A percentile compares a stretch with the other conserved stretches of the same genome.
Conservation (phyloP, 2,329 filamentous ascomycete genomes). For the Macrophomina tecta region DNA sequence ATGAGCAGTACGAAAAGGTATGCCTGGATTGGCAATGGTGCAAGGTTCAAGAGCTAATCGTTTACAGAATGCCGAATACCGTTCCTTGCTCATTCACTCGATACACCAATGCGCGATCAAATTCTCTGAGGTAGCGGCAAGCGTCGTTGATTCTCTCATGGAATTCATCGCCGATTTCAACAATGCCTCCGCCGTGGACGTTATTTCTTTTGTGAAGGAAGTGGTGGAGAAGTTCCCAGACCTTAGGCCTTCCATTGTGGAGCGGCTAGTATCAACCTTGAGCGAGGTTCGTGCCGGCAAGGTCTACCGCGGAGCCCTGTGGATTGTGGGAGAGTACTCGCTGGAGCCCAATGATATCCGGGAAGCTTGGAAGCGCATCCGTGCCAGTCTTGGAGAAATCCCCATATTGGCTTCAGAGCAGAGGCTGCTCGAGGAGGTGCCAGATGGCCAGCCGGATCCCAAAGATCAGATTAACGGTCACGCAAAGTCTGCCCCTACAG, state of each 20-base stretch:
- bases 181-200: conserved; percentile 93
- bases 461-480: conserved; percentile 80
- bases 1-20: conserved; percentile 94
- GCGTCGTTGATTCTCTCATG: conserved; percentile 96
- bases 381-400: conserved; percentile 92
- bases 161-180: conserved; percentile 99
- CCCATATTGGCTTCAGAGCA: conserved; percentile 96
- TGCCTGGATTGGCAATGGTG: background rate
- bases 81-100: conserved; percentile 91
- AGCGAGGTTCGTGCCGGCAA: conserved; percentile 95
- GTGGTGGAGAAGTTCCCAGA: conserved; percentile 98
- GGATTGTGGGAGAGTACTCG: conserved; percentile 98
- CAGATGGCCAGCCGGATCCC: conserved; percentile 67
- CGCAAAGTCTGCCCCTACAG: conserved; percentile 76
- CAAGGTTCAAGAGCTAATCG: background rate
- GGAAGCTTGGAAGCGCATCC: conserved; percentile 95
- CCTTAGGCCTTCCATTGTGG: conserved; percentile 84
- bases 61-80: conserved; percentile 80
- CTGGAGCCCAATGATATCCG: conserved; percentile 91
- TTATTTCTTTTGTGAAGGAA: conserved; percentile 98
- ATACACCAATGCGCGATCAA: conserved; percentile 99
- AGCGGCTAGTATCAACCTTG: conserved; percentile 85
- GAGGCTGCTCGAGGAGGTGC: conserved; percentile 82
- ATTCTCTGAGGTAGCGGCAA: conserved; percentile 96
- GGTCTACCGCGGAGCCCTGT: conserved; percentile 94